Evolutionary conservation across 345 rosid genomes (phyloP), one percentile per base, ranked within the genome.

Genomic region (Crucihimalaya himalaica): DNA sequence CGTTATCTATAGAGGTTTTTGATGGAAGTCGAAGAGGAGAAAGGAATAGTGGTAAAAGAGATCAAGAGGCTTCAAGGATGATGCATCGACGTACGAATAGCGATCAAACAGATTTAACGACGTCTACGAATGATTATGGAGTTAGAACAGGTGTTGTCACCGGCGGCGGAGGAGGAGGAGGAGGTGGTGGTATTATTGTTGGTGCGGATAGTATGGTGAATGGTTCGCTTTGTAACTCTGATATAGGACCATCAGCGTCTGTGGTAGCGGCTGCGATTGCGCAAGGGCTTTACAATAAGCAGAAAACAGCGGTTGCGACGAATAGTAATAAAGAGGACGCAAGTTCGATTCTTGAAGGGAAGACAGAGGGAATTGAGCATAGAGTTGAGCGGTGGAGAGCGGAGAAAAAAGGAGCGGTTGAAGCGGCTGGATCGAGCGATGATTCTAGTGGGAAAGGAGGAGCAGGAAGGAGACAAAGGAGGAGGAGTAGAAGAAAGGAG

Each of bases 251-350:
- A 0, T 96, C 99, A 0, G 97, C 98, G 4, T 96, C 99, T 8
- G 82, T 96, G 1, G 99, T 96, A 16, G 99, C 98, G 8, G 96
- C 94, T 0, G 98, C 99, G 7, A 96, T 92, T 14, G 97, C 99
- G 0, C 86, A 82, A 35, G 99, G 98, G 20, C 72, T 96, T 79
- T 88, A 84, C 5, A 84, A 83, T 16, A 79, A 23, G 73, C 92
- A n/a, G 53, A 55, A 20, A 52, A 74, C 8, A 7, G 70, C 80
- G 54, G 66, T 67, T 35, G 79, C 65, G 39, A 43, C n/a, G 4
- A 47, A 10, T 34, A 58, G 47, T 62, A 25, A 15, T 15, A 62
- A 74, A 63, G 83, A 75, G 8, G 77, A 52, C 13, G 83, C 84
- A 21, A 83, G 84, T 73, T 81, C 87, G 14, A 78, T 85, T 6